Conservation (phyloP, 306 rosid genomes). For the Luffa aegyptiaca region DNA sequence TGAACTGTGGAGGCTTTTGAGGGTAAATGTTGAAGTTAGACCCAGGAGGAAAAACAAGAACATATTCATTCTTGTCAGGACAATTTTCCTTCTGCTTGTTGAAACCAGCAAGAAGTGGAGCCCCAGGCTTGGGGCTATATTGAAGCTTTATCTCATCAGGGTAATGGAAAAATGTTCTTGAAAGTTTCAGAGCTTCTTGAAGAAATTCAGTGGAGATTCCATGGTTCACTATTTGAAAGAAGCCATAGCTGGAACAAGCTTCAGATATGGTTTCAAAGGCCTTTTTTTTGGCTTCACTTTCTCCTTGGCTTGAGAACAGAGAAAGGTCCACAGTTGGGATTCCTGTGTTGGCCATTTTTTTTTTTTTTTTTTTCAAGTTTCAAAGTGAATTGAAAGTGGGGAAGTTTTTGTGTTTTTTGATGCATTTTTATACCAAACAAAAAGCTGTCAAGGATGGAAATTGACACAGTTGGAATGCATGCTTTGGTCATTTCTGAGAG, state of each 20-base stretch:
- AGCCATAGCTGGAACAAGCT: slow-evolving; percentile 37
- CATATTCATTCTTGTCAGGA: slow-evolving; percentile 29
- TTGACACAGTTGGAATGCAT: not conserved
- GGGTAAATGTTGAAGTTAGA: slow-evolving; percentile 33
- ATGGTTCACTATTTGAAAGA: slow-evolving; percentile 43
- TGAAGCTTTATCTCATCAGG: slow-evolving; percentile 32
- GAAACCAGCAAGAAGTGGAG: slow-evolving; percentile 41
- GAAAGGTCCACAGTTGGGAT: slow-evolving; percentile 39
- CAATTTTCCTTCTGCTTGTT: slow-evolving; percentile 16
- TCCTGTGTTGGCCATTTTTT: slow-evolving; percentile 12
- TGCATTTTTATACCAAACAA: not conserved
- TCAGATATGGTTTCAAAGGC: slow-evolving; percentile 21
- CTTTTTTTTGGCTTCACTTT: slow-evolving; percentile 17
- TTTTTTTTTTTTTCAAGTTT: not conserved
- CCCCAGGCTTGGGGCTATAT: slow-evolving; percentile 17
- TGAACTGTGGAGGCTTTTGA: slow-evolving; percentile 25
- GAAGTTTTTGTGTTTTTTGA: not conserved
- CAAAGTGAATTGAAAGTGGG: not conserved
- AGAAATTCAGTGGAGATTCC: slow-evolving; percentile 27
- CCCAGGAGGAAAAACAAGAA: slow-evolving; percentile 24
- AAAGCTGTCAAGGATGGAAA: not conserved
- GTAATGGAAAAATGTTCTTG: slow-evolving; percentile 25
- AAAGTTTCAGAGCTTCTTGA: slow-evolving; percentile 19
- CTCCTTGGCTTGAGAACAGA: slow-evolving; percentile 14
- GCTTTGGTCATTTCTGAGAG: not conserved